Percentiles rank a stretch among this genome's conserved stretches.
phyloP scores from a whole-genome alignment of 306 rosid species.

The Casuarina glauca region DNA sequence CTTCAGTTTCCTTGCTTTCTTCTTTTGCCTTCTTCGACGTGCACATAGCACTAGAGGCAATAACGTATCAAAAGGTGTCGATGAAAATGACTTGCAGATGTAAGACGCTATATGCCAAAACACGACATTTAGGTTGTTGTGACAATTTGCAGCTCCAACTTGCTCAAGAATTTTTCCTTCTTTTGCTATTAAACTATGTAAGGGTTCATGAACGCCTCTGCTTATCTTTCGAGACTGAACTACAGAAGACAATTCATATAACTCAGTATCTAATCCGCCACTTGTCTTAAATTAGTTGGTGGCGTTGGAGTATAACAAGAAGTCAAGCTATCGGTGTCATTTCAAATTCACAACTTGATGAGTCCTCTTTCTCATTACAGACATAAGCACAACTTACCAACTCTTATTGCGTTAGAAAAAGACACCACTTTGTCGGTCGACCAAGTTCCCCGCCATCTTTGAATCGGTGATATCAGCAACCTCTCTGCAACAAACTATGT shows the following conservation, averaged over 20 bases:
- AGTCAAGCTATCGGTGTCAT: not conserved
- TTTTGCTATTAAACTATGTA: not conserved
- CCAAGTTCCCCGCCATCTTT: not conserved
- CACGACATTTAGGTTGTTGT: not conserved
- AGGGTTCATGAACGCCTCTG: no score
- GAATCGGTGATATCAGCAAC: not conserved
- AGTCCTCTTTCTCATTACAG: not conserved
- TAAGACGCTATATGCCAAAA: not conserved
- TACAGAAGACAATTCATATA: no score
- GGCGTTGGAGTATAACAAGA: not conserved
- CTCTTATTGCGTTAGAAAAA: not conserved
- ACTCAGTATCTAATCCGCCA: no score
- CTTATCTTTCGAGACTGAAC: no score
- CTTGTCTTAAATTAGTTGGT: not conserved
- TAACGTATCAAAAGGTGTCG: not conserved
- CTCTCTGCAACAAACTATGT: no score
- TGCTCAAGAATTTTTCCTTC: not conserved
- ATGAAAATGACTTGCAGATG: not conserved
- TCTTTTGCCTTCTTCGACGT: not conserved
- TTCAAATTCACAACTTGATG: not conserved
- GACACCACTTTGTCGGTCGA: not conserved
- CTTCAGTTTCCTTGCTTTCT: not conserved
- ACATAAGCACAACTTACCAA: not conserved
- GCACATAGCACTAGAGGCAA: not conserved
- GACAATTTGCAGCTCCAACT: not conserved